A percentile compares a stretch with the other conserved stretches of the same genome.
Conservation (phyloP, 331 rosid genomes). For the Quercus lobata region DNA sequence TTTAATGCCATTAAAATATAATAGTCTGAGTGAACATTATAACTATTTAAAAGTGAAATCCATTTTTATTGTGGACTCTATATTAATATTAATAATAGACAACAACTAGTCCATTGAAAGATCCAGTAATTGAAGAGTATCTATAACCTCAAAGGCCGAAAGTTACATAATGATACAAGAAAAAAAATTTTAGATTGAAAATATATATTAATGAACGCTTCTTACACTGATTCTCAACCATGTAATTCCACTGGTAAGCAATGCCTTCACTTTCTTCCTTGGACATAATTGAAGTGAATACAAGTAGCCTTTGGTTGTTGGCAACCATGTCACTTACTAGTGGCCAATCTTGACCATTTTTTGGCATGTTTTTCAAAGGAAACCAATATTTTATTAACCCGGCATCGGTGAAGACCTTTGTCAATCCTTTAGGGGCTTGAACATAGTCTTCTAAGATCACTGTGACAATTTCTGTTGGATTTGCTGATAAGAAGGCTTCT, state of each 20-base stretch:
- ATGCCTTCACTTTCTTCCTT: slow-evolving; percentile 79
- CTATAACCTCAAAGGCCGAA: no score
- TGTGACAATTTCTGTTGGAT: slow-evolving; percentile 73
- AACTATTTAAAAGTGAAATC: no score
- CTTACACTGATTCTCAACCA: slow-evolving; percentile 75
- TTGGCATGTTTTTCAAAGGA: slow-evolving; percentile 74
- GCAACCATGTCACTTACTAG: slow-evolving; percentile 76
- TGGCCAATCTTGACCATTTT: slow-evolving; percentile 80
- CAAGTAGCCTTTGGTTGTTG: slow-evolving; percentile 65
- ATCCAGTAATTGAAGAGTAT: no score
- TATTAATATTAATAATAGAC: no score
- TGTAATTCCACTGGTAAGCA: slow-evolving; percentile 90
- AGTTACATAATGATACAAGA: no score
- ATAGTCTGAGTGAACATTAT: no score
- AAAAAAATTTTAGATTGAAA: background rate
- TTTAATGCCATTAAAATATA: no score
- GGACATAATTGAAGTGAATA: slow-evolving; percentile 61
- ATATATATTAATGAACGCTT: background rate
- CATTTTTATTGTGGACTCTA: no score
- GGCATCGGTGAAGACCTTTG: slow-evolving; percentile 57
- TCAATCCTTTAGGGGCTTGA: slow-evolving; percentile 69
- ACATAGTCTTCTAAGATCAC: slow-evolving; percentile 91
- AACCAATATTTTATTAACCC: slow-evolving; percentile 80
- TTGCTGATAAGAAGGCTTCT: slow-evolving; percentile 65
- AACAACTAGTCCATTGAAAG: no score